Evolutionary conservation across 345 rosid genomes (phyloP), one percentile per base, ranked within the genome.

Genomic region (Sisymbrium altissimum): DNA sequence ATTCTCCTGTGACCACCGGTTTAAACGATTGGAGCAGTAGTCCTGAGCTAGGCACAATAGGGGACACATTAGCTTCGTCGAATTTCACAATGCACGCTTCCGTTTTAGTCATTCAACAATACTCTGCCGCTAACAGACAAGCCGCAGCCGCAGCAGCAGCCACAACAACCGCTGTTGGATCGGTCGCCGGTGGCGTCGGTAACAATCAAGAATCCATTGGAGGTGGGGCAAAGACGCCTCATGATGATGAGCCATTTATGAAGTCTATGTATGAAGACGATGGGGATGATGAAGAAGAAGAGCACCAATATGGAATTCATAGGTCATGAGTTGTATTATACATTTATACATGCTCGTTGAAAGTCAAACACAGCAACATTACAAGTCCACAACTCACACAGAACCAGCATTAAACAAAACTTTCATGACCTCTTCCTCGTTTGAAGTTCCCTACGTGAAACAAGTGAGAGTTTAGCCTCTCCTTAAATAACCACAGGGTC

Each of bases 11-110:
- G 0, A 82, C 86, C 1, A 53, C 78, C 4, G 88, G 83, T 45
- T 64, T 87, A n/a, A 52, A 72, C 27, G 88, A 86, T 32, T 84
- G 90, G 86, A 72, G 75, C n/a, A 82, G 80, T 68, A 84, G 73
- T 58, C 85, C 87, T 6, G 93, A 90, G 75, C 71, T 92, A 49
- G 95, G 95, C 4, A 49, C 84, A 5, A 49, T 87, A 5, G 98
- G 95, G 25, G 94, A 88, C 64, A 60, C 83, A 8, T 60, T 90
- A 40, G 80, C 71, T 35, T 83, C 84, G 1, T 81, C 89, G 6
- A 70, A 73, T 25, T 87, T 84, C 55, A 74, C 88, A 0, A 77
- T 63, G 68, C 82, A 74, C 6, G 81, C 89, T 32, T 88, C 89
- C 2, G 85, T 88, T 48, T 81, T 88, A 21, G 91, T 90, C 15